Conservation (phyloP, 345 rosid genomes). For the Acer negundo region DNA sequence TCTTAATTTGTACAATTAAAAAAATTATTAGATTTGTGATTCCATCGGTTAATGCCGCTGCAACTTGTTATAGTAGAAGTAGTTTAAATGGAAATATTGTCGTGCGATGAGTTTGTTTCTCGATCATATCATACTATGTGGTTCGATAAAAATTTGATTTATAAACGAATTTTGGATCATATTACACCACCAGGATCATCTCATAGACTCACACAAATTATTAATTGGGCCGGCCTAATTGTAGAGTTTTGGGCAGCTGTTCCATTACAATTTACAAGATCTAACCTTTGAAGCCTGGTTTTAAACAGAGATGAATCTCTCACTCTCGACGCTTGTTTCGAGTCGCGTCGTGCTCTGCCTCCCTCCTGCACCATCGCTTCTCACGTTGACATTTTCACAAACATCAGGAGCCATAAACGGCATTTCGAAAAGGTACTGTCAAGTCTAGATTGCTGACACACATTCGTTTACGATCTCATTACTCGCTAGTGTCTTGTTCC, state of each 20-base stretch:
- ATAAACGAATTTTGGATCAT: neutral
- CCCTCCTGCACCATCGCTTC: neutral
- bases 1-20: no score
- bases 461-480: neutral
- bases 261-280: neutral
- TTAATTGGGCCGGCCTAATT: neutral
- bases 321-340: neutral
- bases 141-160: no score
- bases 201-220: no score
- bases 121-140: no score
- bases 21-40: no score
- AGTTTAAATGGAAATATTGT: no score
- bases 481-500: neutral
- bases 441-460: neutral
- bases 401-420: neutral
- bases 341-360: no score
- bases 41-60: no score
- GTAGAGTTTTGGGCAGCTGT: neutral
- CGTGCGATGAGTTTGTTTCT: no score
- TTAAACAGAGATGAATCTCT: neutral
- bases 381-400: slow-evolving; percentile 3
- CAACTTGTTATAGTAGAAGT: no score
- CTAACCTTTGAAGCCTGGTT: neutral
- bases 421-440: neutral
- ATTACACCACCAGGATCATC: no score